Conservation (phyloP, 305 asterid genomes). For the Rubia peregrina region DNA sequence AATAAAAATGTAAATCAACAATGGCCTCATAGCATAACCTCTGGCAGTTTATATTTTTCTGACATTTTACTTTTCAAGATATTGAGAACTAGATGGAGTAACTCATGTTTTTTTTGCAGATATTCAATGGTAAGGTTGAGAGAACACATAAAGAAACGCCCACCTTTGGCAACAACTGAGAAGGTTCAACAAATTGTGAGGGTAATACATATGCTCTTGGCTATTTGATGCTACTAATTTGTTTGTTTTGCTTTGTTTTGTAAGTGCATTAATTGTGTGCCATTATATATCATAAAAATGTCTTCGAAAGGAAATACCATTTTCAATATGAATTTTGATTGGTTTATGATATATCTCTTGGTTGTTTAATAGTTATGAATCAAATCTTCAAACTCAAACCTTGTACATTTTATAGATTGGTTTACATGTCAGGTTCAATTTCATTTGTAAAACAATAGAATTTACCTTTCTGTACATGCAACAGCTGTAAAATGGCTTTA, state of each 20-base stretch:
- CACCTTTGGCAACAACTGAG: slow-evolving; percentile 91
- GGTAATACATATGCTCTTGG: slow-evolving; percentile 36
- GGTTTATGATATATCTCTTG: not conserved
- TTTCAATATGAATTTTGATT: not conserved
- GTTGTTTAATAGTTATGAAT: not conserved
- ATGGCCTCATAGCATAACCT: not conserved
- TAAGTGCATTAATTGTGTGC: too few species aligned
- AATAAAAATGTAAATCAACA: not conserved
- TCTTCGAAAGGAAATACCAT: not conserved
- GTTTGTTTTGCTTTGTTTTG: not conserved
- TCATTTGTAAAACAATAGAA: not conserved
- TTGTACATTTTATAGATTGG: not conserved
- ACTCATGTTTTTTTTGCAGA: slow-evolving; percentile 31
- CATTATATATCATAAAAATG: not conserved
- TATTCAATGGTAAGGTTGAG: slow-evolving; percentile 68
- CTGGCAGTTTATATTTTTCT: not conserved
- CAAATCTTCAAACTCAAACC: not conserved
- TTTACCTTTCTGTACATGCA: not conserved
- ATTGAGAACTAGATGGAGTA: not conserved
- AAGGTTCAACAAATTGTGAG: slow-evolving; percentile 89
- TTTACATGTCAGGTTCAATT: not conserved
- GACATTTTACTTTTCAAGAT: slow-evolving; percentile 4
- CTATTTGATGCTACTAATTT: slow-evolving; percentile 4
- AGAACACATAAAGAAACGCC: slow-evolving; percentile 98
- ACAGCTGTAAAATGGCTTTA: not conserved